Evolutionary conservation across 257 asterid genomes (phyloP).

Genomic region (Solanum acaule): DNA sequence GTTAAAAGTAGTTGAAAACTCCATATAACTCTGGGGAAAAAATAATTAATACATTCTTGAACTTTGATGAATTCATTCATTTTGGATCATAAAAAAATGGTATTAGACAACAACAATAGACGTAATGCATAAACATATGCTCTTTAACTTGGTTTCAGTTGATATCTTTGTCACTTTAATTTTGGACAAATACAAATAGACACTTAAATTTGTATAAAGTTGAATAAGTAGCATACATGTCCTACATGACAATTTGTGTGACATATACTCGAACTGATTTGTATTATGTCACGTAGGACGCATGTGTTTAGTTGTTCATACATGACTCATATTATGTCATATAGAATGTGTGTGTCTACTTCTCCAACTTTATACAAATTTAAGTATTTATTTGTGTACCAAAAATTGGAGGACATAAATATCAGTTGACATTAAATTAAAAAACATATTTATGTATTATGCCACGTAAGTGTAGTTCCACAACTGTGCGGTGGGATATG

Average conservation of each 20-base stretch:
- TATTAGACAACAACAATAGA: neutral
- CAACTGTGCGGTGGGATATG: neutral
- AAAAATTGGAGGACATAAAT: neutral
- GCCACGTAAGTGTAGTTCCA: neutral
- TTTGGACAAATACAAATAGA: neutral
- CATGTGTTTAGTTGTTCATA: neutral
- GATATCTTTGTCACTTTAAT: neutral
- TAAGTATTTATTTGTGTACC: fast-evolving
- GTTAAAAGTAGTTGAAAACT: neutral
- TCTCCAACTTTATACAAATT: neutral
- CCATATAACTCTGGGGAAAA: neutral
- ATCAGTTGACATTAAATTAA: fast-evolving
- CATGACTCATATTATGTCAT: neutral
- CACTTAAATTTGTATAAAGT: neutral
- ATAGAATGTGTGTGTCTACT: neutral
- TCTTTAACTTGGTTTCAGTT: neutral
- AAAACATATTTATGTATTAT: neutral
- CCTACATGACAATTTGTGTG: neutral
- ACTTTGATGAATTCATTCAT: neutral
- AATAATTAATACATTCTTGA: neutral
- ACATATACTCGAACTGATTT: neutral
- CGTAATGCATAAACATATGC: neutral
- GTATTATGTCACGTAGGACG: neutral
- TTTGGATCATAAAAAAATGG: neutral
- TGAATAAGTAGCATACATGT: neutral